Percentiles rank a stretch among this genome's conserved stretches.
These are phyloP conservation scores for Neurospora sp. DNA, from an alignment of 495 filamentous ascomycete genomes.

Conservation along the genomic window DNA sequence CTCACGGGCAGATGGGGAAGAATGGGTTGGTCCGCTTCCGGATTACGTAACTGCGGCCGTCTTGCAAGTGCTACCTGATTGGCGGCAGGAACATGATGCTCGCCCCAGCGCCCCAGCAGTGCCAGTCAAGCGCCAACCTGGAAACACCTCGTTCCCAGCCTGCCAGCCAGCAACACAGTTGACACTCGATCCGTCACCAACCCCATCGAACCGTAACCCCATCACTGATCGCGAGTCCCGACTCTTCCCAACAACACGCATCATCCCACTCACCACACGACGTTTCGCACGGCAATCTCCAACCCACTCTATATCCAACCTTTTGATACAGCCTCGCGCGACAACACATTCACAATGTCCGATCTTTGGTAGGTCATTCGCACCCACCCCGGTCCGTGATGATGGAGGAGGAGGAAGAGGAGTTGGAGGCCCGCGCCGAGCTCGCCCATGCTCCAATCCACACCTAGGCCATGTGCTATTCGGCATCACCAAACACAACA, in stretches of 20 bases:
- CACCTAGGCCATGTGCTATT: slow-evolving; percentile 14
- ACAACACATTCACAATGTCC: slow-evolving; percentile 29
- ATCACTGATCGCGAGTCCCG: slow-evolving; percentile 10
- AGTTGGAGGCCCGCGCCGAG: slow-evolving; percentile 6
- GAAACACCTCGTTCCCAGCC: slow-evolving; percentile 31
- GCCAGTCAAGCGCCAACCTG: slow-evolving; percentile 29
- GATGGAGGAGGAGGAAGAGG: neutral
- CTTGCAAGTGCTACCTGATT: neutral
- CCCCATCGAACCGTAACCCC: slow-evolving; percentile 9
- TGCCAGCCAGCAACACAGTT: slow-evolving; percentile 7
- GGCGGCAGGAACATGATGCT: slow-evolving; percentile 6
- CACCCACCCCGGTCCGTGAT: slow-evolving; percentile 1
- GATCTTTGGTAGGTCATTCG: slow-evolving; percentile 32
- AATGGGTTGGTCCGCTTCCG: slow-evolving; percentile 12
- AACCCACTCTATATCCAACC: slow-evolving; percentile 1
- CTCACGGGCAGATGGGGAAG: slow-evolving; percentile 1
- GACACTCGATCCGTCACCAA: slow-evolving; percentile 17
- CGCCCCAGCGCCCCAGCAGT: slow-evolving; percentile 18
- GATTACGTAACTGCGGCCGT: slow-evolving; percentile 19
- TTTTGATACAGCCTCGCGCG: slow-evolving; percentile 20
- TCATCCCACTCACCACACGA: slow-evolving; percentile 9
- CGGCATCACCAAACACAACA: neutral
- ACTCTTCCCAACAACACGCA: slow-evolving; percentile 7
- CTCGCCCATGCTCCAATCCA: slow-evolving; percentile 12
- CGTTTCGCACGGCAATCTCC: neutral